Evolutionary conservation across 768 basidiomycete species (phyloP), one percentile per base, ranked within the genome.

Genomic region (Lactifluus echinatus): DNA sequence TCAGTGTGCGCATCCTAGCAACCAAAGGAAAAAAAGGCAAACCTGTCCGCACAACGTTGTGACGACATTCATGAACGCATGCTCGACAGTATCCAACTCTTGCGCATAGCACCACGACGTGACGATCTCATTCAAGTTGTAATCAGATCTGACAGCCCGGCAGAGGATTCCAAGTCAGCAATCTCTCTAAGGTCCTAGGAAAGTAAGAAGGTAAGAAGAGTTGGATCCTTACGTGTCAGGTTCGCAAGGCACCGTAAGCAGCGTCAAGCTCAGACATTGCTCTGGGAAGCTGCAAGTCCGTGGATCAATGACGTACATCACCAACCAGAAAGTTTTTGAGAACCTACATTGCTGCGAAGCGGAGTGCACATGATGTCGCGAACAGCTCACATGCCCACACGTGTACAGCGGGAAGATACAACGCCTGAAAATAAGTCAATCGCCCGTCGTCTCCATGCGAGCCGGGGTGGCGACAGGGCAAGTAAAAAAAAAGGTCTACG

Each of bases 341-440:
- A 11, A 55, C 64, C 40, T 29, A 65, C 64, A 65, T 37, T 6
- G 57, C 53, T 4, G 64, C 63, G 45, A 68, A 66, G 44, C 65
- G 66, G 39, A 65, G 39, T 4, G 67, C 67, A n/a, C 52, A 53
- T 26, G 63, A 56, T n/a, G 65, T 64, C 14, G 64, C 62, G 49
- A 62, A 63, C 21, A 62, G 26, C 34, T 66, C 65, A 39, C 62
- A 59, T 5, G 67, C 67, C 57, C 67, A 67, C n/a, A 68, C 37
- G 44, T 68, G 67, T 17, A 57, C 65, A 28, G 64, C 53, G 3
- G 67, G 67, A 10, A 68, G 47, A 43, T 57, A 65, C 36, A 68
- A 55, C 4, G 53, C 37, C 61, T 68, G 44, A 0, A 26, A 57
- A 11, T 7, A 8, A 1, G 15, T 50, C 40, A 49, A n/a, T 14